These are phyloP conservation scores for Penicillium sp. DNA, from an alignment of 2,329 filamentous ascomycete genomes.

Conservation along the genomic window DNA sequence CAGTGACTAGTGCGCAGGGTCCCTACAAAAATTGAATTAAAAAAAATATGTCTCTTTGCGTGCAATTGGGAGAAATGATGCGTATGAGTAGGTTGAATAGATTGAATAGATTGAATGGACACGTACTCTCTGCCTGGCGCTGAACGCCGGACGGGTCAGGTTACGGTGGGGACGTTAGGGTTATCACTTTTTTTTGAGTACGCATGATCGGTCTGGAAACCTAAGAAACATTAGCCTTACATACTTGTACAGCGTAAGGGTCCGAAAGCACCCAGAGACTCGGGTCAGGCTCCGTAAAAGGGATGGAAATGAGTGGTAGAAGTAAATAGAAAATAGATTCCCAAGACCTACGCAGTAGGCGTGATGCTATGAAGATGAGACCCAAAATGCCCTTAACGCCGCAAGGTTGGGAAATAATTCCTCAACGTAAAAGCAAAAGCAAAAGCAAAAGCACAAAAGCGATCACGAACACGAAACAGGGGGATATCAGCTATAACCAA, in stretches of 20 bases:
- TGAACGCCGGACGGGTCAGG: neutral
- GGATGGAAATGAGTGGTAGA: neutral
- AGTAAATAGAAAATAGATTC: neutral
- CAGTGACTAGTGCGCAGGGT: neutral
- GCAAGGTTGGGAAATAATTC: neutral
- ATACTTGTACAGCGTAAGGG: neutral
- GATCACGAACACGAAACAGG: conserved; percentile 1
- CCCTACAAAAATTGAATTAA: neutral
- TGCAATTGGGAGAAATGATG: neutral
- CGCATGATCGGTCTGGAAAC: neutral
- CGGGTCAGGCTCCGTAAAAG: neutral
- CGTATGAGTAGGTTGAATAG: neutral
- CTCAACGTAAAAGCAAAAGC: neutral
- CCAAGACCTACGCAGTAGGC: neutral
- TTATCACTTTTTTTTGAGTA: neutral
- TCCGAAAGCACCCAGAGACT: neutral
- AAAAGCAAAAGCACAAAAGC: neutral
- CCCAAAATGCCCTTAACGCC: neutral
- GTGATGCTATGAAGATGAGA: neutral
- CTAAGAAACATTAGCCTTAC: neutral
- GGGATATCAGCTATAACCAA: neutral
- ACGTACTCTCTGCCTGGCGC: neutral
- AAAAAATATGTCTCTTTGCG: neutral
- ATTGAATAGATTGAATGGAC: neutral
- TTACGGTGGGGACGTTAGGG: conserved; percentile 4